phyloP scores from a whole-genome alignment of 2,329 filamentous ascomycete species.

The Aureobasidium sp. region DNA sequence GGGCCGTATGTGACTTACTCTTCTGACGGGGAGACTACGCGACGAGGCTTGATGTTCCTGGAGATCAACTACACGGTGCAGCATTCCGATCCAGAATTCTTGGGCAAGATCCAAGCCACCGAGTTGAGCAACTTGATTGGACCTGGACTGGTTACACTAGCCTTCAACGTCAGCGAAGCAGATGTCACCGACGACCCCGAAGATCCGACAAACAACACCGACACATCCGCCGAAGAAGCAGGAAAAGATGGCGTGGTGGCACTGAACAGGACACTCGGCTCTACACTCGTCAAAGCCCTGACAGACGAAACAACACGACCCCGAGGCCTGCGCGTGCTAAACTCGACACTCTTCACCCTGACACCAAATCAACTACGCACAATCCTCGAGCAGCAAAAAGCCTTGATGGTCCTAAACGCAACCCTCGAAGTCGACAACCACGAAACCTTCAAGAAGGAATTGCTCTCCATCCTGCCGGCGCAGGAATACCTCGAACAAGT shows the following conservation, averaged over 20 bases:
- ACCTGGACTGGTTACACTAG: constrained; percentile 31
- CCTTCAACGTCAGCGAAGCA: constrained; percentile 31
- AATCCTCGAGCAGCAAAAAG: constrained; percentile 30
- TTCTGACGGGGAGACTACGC: constrained; percentile 5
- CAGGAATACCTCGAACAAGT: constrained; percentile 32
- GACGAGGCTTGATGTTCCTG: constrained; percentile 34
- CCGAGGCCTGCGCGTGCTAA: constrained; percentile 29
- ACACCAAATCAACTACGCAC: constrained; percentile 26
- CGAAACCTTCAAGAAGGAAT: constrained; percentile 28
- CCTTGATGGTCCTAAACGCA: constrained; percentile 32
- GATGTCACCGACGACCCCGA: constrained; percentile 23
- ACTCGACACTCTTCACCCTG: constrained; percentile 36
- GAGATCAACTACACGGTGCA: constrained; percentile 41
- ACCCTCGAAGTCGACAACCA: constrained; percentile 31
- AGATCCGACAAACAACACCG: constrained; percentile 18
- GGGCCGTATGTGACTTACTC: constrained; percentile 26
- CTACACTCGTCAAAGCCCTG: constrained; percentile 26
- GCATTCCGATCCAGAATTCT: constrained; percentile 36
- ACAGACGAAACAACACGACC: constrained; percentile 28
- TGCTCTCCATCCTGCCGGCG: constrained; percentile 25
- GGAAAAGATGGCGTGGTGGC: constrained; percentile 30
- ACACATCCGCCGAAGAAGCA: constrained; percentile 23
- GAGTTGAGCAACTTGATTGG: constrained; percentile 31
- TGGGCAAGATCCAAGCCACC: constrained; percentile 31
- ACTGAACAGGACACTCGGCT: constrained; percentile 26